phyloP scores from a whole-genome alignment of 2,329 filamentous ascomycete species.

The Diaporthe sp. region DNA sequence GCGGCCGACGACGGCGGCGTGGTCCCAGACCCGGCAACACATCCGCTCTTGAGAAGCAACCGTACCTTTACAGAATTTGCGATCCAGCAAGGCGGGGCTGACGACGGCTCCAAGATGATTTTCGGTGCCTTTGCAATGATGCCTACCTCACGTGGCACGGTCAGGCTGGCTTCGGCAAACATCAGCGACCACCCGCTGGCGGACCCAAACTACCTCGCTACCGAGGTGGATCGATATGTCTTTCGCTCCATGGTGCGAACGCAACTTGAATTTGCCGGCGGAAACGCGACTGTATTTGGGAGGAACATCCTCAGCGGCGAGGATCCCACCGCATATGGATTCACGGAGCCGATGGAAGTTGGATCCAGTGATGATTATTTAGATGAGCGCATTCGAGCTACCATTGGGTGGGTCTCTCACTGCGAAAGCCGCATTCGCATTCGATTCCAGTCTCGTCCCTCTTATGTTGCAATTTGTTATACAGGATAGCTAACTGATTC shows the following conservation, averaged over 20 bases:
- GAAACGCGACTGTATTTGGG: not conserved
- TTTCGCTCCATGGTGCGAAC: conserved; percentile 6
- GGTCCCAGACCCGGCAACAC: not conserved
- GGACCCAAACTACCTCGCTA: conserved; percentile 17
- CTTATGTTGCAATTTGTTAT: not conserved
- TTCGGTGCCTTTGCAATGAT: not conserved
- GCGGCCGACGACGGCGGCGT: not conserved
- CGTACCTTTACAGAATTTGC: conserved; percentile 12
- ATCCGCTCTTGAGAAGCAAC: conserved; percentile 4
- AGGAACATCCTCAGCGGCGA: conserved; percentile 14
- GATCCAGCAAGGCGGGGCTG: not conserved
- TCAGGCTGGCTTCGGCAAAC: conserved; percentile 1
- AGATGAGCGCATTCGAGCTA: conserved; percentile 1
- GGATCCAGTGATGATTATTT: conserved; percentile 3
- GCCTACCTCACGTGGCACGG: conserved; percentile 2
- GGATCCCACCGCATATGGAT: not conserved
- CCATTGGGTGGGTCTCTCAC: not conserved
- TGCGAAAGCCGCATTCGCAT: not conserved
- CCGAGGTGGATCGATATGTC: conserved; percentile 22
- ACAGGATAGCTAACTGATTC: not conserved
- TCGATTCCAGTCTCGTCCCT: not conserved
- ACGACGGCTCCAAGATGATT: not conserved
- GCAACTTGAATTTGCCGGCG: not conserved
- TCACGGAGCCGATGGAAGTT: not conserved
- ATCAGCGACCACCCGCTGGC: not conserved